Percentiles rank a stretch among this genome's conserved stretches.
phyloP scores from a whole-genome alignment of 2,329 filamentous ascomycete genomes.

The Sclerotiophoma versabilis region DNA sequence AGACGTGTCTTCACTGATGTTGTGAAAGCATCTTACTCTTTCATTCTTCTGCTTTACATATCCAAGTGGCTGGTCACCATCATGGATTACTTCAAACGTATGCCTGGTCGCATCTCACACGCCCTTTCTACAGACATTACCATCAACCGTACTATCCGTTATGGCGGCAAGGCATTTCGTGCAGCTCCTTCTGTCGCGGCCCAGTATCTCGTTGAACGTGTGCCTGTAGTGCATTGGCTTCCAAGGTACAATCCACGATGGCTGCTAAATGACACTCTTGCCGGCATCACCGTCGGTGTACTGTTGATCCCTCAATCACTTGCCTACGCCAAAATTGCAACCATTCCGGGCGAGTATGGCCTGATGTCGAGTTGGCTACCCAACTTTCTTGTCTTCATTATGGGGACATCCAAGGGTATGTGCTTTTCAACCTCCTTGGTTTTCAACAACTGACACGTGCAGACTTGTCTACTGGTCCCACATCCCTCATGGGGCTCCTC shows the following conservation, averaged over 20 bases:
- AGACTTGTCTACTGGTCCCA: slow-evolving; percentile 73
- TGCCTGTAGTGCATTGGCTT: slow-evolving; percentile 69
- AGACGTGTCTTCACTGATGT: neutral
- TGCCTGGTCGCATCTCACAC: slow-evolving; percentile 22
- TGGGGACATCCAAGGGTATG: slow-evolving; percentile 67
- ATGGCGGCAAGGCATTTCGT: slow-evolving; percentile 43
- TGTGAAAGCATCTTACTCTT: neutral
- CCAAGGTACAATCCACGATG: slow-evolving; percentile 67
- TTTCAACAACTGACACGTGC: slow-evolving; percentile 45
- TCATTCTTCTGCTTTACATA: neutral
- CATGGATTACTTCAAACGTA: slow-evolving; percentile 35
- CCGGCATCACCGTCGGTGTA: slow-evolving; percentile 72
- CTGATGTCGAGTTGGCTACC: slow-evolving; percentile 94
- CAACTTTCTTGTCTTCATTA: slow-evolving; percentile 96
- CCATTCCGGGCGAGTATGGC: slow-evolving; percentile 86
- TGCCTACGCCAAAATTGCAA: slow-evolving; percentile 92
- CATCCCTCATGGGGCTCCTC: slow-evolving; percentile 69
- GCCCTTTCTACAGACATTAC: slow-evolving; percentile 38
- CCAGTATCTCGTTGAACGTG: slow-evolving; percentile 66
- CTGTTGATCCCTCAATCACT: slow-evolving; percentile 93
- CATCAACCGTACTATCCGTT: slow-evolving; percentile 34
- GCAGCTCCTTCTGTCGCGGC: slow-evolving; percentile 60
- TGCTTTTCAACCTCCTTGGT: neutral
- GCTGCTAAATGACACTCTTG: slow-evolving; percentile 68
- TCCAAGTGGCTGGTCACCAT: slow-evolving; percentile 3